Evolutionary conservation across 352 stramenopile genomes (phyloP).

Genomic region (Phytophthora aleatoria): DNA sequence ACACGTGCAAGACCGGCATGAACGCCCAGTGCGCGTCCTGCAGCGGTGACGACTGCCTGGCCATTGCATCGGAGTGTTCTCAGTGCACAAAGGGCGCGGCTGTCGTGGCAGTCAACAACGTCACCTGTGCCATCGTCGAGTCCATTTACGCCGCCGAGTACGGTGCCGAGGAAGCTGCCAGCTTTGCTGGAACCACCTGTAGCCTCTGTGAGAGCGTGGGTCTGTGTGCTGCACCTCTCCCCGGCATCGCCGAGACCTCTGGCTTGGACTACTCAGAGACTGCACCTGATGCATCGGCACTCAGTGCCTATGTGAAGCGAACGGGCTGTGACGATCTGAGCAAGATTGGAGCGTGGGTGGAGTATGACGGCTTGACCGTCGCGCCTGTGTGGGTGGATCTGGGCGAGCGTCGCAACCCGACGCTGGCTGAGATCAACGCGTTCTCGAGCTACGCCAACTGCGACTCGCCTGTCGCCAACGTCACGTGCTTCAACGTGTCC

Average conservation of each 20-base stretch:
- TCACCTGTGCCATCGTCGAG: constrained; percentile 48
- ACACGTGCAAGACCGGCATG: constrained; percentile 40
- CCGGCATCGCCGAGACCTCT: constrained; percentile 56
- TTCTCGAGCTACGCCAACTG: constrained; percentile 68
- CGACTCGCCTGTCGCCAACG: constrained; percentile 43
- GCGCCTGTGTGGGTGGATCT: constrained; percentile 59
- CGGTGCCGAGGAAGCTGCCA: constrained; percentile 38
- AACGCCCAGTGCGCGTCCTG: constrained; percentile 52
- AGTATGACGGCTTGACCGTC: constrained; percentile 58
- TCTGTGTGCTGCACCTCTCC: constrained; percentile 65
- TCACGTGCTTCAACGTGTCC: constrained; percentile 57
- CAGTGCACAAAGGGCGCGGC: constrained; percentile 42
- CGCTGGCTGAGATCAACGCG: constrained; percentile 53
- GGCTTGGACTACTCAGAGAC: constrained; percentile 58
- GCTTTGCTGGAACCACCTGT: constrained; percentile 43
- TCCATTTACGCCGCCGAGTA: constrained; percentile 49
- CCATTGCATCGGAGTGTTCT: constrained; percentile 42
- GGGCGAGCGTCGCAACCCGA: constrained; percentile 60
- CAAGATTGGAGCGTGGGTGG: constrained; percentile 64
- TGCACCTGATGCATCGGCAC: constrained; percentile 36
- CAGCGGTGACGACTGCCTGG: constrained; percentile 37
- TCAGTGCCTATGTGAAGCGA: constrained; percentile 58
- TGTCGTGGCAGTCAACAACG: constrained; percentile 44
- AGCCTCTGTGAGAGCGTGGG: constrained; percentile 48
- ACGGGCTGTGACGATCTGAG: constrained; percentile 69